phyloP scores from a whole-genome alignment of 2,329 filamentous ascomycete species.

The Waltergamsia citrina region DNA sequence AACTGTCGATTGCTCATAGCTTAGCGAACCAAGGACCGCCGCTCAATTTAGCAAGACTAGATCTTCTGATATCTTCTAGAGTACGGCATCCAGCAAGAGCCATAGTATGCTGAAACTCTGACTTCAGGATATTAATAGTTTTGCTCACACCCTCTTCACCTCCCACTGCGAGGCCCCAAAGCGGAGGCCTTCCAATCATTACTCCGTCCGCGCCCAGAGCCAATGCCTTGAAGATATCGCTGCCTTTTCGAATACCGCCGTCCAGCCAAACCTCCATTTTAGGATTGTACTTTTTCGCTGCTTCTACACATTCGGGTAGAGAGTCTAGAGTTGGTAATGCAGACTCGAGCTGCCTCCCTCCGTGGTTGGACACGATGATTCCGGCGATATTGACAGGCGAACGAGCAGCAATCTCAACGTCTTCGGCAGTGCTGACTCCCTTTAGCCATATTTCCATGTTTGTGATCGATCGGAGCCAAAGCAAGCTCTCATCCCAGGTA shows the following conservation, averaged over 20 bases:
- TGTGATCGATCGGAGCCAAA: conserved; percentile 35
- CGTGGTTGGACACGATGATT: conserved; percentile 13
- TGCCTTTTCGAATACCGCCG: conserved; percentile 5
- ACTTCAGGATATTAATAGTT: no score
- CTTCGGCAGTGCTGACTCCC: conserved; percentile 8
- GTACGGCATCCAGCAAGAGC: no score
- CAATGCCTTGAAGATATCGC: conserved; percentile 16
- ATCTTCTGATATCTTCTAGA: no score
- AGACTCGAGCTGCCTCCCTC: conserved; percentile 9
- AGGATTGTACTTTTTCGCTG: not conserved
- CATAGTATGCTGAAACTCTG: no score
- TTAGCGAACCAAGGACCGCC: no score
- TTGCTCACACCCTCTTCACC: no score
- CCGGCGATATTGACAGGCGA: conserved; percentile 9
- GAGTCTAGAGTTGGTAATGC: conserved; percentile 9
- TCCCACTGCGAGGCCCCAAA: conserved; percentile 7
- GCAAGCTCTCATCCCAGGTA: conserved; percentile 36
- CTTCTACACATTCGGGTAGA: conserved; percentile 3
- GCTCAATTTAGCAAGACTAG: no score
- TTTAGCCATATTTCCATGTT: conserved; percentile 31
- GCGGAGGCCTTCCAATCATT: conserved; percentile 21
- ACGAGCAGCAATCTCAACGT: conserved; percentile 10
- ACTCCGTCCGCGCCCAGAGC: conserved; percentile 15
- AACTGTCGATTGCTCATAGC: no score
- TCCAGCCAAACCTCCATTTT: conserved; percentile 3